phyloP scores from a whole-genome alignment of 2,329 filamentous ascomycete species.

The Elsinoe batatas region DNA sequence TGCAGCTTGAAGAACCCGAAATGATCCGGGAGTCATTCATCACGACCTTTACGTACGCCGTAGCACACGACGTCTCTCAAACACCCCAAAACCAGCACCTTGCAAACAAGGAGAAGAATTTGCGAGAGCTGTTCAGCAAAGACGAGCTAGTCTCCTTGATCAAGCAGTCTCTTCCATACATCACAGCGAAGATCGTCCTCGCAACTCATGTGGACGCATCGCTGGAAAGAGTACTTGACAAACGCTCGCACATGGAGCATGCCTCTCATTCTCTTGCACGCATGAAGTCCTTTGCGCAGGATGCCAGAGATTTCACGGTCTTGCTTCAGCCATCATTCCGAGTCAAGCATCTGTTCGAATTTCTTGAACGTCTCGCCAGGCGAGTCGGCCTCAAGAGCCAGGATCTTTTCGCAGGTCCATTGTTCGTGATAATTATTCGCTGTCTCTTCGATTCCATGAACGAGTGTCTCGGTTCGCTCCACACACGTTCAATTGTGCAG shows the following conservation, averaged over 20 bases:
- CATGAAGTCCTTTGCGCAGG: conserved; percentile 61
- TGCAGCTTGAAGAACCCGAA: conserved; percentile 46
- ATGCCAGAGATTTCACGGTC: conserved; percentile 54
- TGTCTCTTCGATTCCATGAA: conserved; percentile 73
- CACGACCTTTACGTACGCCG: conserved; percentile 71
- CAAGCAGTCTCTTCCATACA: conserved; percentile 62
- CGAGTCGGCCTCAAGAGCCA: conserved; percentile 60
- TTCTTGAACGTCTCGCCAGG: conserved; percentile 69
- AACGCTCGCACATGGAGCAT: conserved; percentile 40
- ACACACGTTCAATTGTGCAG: conserved; percentile 76
- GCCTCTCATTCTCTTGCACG: conserved; percentile 55
- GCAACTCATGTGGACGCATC: conserved; percentile 62
- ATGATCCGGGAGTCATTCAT: conserved; percentile 62
- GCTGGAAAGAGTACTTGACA: conserved; percentile 46
- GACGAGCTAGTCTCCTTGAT: conserved; percentile 50
- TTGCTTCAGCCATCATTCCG: conserved; percentile 84
- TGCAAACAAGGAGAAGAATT: conserved; percentile 46
- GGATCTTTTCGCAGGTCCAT: conserved; percentile 51
- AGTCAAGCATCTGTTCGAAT: conserved; percentile 62
- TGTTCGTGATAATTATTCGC: conserved; percentile 42
- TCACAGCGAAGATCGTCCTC: conserved; percentile 66
- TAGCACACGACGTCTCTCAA: conserved; percentile 60
- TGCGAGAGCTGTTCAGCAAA: conserved; percentile 59
- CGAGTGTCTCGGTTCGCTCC: conserved; percentile 71
- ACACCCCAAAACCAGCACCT: neutral